These are phyloP conservation scores for Pseudomicrostroma phylloplanum DNA, from an alignment of 1,284 basidiomycete genomes.

Conservation along the genomic window DNA sequence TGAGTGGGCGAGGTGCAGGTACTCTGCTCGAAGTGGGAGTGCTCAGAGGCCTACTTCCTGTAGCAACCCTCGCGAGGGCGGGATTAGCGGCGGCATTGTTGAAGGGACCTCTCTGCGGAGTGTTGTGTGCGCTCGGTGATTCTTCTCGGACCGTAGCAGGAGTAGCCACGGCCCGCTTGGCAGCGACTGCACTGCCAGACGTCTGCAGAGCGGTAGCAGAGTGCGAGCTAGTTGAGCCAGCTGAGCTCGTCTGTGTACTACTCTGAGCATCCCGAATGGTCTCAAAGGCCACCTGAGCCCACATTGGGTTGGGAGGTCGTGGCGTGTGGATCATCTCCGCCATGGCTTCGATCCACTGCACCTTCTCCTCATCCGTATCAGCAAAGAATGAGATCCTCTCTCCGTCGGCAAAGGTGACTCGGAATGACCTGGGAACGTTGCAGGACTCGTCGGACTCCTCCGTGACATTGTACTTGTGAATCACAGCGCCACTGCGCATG, in stretches of 20 bases:
- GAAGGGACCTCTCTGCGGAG: no score
- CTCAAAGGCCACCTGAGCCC: constrained; percentile 31
- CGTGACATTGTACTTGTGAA: constrained; percentile 13
- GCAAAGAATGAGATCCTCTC: constrained; percentile 84
- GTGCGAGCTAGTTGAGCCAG: no score
- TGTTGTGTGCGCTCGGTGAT: no score
- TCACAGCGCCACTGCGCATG: constrained; percentile 13
- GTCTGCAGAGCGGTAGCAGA: no score
- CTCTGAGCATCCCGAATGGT: constrained; percentile 8
- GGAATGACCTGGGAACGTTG: constrained; percentile 72
- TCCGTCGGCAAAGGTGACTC: constrained; percentile 70
- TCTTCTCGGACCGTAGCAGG: no score
- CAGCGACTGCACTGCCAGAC: no score
- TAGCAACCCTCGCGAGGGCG: no score
- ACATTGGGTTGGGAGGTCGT: constrained; percentile 35
- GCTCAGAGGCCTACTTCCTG: no score
- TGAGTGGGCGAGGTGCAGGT: no score
- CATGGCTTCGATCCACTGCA: constrained; percentile 64
- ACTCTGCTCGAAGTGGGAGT: no score
- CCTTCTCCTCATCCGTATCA: constrained; percentile 81
- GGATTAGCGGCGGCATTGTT: no score
- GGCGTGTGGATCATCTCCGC: constrained; percentile 23
- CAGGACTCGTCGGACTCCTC: constrained; percentile 65
- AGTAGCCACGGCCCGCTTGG: no score
- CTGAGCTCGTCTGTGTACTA: not conserved